Evolutionary conservation across 345 rosid species (phyloP), one percentile per base, ranked within the genome.

Genomic region (Lumnitzera racemosa): DNA sequence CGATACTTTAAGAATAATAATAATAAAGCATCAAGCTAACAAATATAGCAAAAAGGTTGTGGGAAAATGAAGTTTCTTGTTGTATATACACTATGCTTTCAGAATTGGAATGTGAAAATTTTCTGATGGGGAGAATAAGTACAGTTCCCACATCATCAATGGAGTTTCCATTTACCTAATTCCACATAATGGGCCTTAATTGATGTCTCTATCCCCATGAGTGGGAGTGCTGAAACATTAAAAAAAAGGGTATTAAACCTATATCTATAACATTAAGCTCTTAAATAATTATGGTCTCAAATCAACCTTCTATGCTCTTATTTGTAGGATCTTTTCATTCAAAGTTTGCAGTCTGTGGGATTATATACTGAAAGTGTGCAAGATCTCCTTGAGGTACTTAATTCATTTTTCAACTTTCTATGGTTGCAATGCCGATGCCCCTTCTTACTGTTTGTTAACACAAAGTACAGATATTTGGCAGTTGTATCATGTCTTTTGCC

Each of bases 321-420:
- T 61, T 59, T 67, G 65, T 94, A 92, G 97, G 98, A 92, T 65
- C 78, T 89, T 77, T 92, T 92, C 73, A 81, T 92, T 57, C 98
- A 79, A 76, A 92, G 88, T 79, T 80, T 92, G 85, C 97, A 82
- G 67, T 83, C 84, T 3, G 83, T 86, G 65, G 84, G 90, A 58
- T 73, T 89, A 66, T 75, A 72, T 74, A 74, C 96, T 65, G 97
- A 86, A 68, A 85, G 80, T 73, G 76, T 87, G 63, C 88, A 83
- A 52, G 88, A 89, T 70, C 77, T 89, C 70, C 88, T 92, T 20
- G 90, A 89, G 96, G 98, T 92, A 66, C 27, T 59, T 46, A 46
- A 27, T 36, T 36, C 47, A 27, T 5, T 11, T 13, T 25, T 36
- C 29, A 16, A 46, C 29, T 51, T 3, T 15, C 47, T 15, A 5